Base-by-base conservation (phyloP, 2,329 filamentous ascomycete genomes). In the Diaporthe sp. region DNA sequence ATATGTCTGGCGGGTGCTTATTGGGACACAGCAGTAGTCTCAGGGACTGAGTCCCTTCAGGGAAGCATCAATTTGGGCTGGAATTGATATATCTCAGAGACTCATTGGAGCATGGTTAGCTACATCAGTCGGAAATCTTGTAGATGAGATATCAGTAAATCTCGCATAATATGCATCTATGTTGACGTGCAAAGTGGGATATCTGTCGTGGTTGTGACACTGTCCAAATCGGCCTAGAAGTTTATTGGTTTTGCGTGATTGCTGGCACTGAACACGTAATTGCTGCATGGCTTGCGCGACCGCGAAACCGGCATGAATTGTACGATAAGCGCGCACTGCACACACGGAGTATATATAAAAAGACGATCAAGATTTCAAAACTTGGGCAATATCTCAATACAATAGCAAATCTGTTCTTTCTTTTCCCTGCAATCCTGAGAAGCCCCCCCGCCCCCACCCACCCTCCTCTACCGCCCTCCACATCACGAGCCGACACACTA, bases 261-360 rank as follows among this genome's bases (percentile, higher is more conserved):
- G 13, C 44, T 31, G 20, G 7, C 10, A 31, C 31, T 22, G 37
- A 39, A 61, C 39, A 72, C 70, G 70, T 72, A 61, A 72, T 72
- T 42, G 28, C 55, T 61, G 70, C 70, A 61, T 22, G 55, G 44
- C 42, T 72, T 72, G 55, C 70, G 57, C 55, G 44, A 72, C 55
- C 28, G 22, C 70, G 42, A 72, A 28, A 72, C 55, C 70, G 70
- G 70, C 42, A 71, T n/a, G n/a, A 3, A 3, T n/a, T 25, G 7
- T 37, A 49, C 28, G 55, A 72, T 72, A 49, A 61, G 3, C 25
- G 12, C 25, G 8, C 39, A 7, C 31, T 53, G 65, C 34, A 25
- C 6, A 17, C 7, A 3, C 31, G 13, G 28, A 39, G 13, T 12
- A 5, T 12, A 20, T 15, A 20, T 55, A 71, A 44, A 71, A 44